Evolutionary conservation across 2,329 filamentous ascomycete species (phyloP).

Genomic region (Rhexocercosporidium sp.): DNA sequence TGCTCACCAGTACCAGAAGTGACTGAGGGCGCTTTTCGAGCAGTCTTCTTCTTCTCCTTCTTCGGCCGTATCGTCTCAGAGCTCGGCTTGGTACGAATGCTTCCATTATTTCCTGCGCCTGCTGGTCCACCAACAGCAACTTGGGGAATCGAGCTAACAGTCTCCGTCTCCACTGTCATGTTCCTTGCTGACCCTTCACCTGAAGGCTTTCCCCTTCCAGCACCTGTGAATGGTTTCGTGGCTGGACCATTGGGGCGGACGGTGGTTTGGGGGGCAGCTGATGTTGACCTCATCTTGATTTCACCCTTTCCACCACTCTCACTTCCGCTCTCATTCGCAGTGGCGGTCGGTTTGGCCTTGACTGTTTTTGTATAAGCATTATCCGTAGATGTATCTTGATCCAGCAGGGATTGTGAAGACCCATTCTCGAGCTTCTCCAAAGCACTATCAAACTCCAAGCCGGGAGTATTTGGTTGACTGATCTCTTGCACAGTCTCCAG

Average conservation of each 20-base stretch:
- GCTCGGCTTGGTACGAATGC: conserved; percentile 84
- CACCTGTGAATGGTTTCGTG: conserved; percentile 70
- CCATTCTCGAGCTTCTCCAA: conserved; percentile 52
- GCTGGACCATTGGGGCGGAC: conserved; percentile 59
- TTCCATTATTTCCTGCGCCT: conserved; percentile 69
- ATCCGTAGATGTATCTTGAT: conserved; percentile 41
- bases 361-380: conserved; percentile 44
- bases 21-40: conserved; percentile 76
- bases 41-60: conserved; percentile 85
- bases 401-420: conserved; percentile 54
- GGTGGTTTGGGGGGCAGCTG: conserved; percentile 48
- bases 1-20: conserved; percentile 75
- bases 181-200: conserved; percentile 79
- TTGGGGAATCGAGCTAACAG: conserved; percentile 88
- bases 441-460: conserved; percentile 52
- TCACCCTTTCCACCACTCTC: conserved; percentile 67
- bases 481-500: conserved; percentile 93
- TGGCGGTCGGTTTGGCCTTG: conserved; percentile 53
- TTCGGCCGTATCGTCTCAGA: conserved; percentile 95
- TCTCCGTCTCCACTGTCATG: conserved; percentile 98
- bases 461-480: conserved; percentile 76
- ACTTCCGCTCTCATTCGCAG: conserved; percentile 62
- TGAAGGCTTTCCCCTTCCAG: conserved; percentile 68
- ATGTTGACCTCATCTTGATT: conserved; percentile 40
- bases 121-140: conserved; percentile 73